A percentile compares a stretch with the other conserved stretches of the same genome.
Conservation (phyloP, 1,139 yeast species). For the Scheffersomyces titani region DNA sequence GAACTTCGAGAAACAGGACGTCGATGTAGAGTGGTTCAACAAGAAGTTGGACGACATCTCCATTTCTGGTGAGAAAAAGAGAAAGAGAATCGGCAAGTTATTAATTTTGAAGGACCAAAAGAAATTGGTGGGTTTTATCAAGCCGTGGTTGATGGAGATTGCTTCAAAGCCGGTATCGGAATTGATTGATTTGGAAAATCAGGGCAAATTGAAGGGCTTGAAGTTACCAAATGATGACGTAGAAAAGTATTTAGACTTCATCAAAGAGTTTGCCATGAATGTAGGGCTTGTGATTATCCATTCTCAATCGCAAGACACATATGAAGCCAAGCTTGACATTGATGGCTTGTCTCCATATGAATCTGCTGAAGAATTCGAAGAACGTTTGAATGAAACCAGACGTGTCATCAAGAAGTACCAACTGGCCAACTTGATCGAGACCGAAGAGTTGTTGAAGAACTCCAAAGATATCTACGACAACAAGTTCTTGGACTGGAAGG, state of each 20-base stretch:
- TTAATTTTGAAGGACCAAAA: conserved; percentile 73
- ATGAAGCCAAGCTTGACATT: conserved; percentile 62
- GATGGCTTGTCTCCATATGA: conserved; percentile 73
- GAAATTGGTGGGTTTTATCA: conserved; percentile 57
- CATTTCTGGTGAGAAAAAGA: conserved; percentile 65
- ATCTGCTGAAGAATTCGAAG: conserved; percentile 60
- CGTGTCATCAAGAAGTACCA: conserved; percentile 65
- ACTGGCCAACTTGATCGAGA: conserved; percentile 64
- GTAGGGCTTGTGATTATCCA: conserved; percentile 68
- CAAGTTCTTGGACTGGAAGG: conserved; percentile 82
- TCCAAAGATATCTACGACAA: conserved; percentile 66
- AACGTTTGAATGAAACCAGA: conserved; percentile 45
- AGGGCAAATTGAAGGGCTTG: conserved; percentile 49
- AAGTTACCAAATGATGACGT: conserved; percentile 51
- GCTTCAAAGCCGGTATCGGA: conserved; percentile 27
- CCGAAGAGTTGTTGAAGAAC: conserved; percentile 61
- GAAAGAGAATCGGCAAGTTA: conserved; percentile 66
- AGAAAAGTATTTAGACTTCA: conserved; percentile 54
- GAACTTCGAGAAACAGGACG: conserved; percentile 75
- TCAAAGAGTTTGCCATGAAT: conserved; percentile 64
- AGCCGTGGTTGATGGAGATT: conserved; percentile 66
- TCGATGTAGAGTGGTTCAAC: conserved; percentile 91
- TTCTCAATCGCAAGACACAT: conserved; percentile 54
- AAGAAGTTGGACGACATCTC: conserved; percentile 80
- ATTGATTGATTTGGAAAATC: conserved; percentile 38